These are phyloP conservation scores for Linnemannia schmuckeri DNA, from an alignment of 192 early-diverging fungal species.

Conservation along the genomic window DNA sequence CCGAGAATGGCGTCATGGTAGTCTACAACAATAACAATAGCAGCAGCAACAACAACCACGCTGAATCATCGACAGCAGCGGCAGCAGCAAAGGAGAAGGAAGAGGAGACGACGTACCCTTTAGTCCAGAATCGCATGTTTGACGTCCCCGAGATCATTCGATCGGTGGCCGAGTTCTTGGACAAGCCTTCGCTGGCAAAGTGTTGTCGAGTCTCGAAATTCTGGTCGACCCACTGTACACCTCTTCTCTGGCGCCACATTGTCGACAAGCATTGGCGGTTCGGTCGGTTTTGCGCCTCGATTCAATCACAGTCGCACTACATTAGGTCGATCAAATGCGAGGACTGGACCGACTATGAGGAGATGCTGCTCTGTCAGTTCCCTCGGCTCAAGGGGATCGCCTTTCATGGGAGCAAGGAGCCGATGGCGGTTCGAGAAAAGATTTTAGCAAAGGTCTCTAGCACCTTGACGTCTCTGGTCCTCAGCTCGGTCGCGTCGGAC, in stretches of 20 bases:
- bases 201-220: constrained; percentile 38
- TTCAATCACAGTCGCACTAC: constrained; percentile 18
- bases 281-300: constrained; percentile 21
- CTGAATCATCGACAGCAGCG: too few relatives aligned
- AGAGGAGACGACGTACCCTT: not conserved
- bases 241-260: constrained; percentile 44
- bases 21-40: not conserved
- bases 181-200: constrained; percentile 44
- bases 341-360: constrained; percentile 42
- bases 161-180: constrained; percentile 39
- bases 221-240: constrained; percentile 36
- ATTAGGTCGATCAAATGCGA: constrained; percentile 41
- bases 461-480: constrained; percentile 20
- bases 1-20: not conserved
- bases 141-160: constrained; percentile 52
- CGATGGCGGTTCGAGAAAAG: constrained; percentile 23
- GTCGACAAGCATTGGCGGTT: constrained; percentile 44
- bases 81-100: not conserved
- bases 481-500: constrained; percentile 13
- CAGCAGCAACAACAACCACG: not conserved
- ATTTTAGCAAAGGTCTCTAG: constrained; percentile 12
- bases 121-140: constrained; percentile 41
- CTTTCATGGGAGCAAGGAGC: constrained; percentile 26
- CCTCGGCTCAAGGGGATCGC: constrained; percentile 31
- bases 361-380: constrained; percentile 35